Base-by-base conservation (phyloP, 2,329 filamentous ascomycete genomes). In the Daldinia sp. region DNA sequence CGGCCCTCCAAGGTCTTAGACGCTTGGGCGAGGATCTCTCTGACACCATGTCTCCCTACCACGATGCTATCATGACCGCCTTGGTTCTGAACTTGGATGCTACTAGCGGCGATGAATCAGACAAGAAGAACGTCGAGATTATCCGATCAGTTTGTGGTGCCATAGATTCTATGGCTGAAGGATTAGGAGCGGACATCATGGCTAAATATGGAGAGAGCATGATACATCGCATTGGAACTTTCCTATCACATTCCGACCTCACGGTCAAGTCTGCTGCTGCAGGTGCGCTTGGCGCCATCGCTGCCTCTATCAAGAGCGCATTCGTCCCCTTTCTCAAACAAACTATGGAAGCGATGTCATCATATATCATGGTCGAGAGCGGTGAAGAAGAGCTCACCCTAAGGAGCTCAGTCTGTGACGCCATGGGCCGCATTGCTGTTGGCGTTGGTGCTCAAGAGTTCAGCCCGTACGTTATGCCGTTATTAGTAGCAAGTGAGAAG, bases 401-500 rank as follows among this genome's bases (percentile, higher is more conserved):
- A 37, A 91, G 96, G 74, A 94, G 93, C 74, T 92, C 93, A 64
- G 93, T 97, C 42, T 94, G 93, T 74, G 96, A 99, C 82, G 90
- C 94, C 26, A 92, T 99, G 85, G 95, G 94, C 65, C 94, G 94
- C 79, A 97, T 98, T 77, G 94, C 96, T 46, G 85, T 90, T 64
- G 93, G 96, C 61, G 95, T 98, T 67, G 96, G 96, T 20, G 84
- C 93, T 39, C 87, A 93, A 78, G 86, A 92, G 54, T 98, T 98
- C 86, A 90, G 97, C 83, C 93, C 92, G 13, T 98, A 95, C 78
- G 94, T 98, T 39, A 86, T 92, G 77, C 93, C 93, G 46, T 86
- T 98, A 65, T 97, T 99, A 92, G 87, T 91, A 76, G 92, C 95
- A 13, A 97, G 93, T 73, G 94, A 98, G 81, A 94, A 98, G 81